Evolutionary conservation across 1,284 basidiomycete genomes (phyloP).

Genomic region (Ganoderma sp.): DNA sequence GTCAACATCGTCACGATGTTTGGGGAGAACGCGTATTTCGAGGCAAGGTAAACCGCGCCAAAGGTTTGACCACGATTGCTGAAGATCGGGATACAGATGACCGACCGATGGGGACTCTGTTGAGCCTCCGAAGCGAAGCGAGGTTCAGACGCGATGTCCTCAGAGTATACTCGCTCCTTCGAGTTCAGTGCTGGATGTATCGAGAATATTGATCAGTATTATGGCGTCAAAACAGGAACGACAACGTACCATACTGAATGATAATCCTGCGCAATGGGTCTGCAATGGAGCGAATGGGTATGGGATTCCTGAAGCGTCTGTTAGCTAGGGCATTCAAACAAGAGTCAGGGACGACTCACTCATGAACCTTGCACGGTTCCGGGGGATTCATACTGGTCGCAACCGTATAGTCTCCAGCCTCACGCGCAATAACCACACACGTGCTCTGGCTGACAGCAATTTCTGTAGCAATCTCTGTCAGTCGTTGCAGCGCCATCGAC

Average conservation of each 20-base stretch:
- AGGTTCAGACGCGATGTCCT: slow-evolving; percentile 65
- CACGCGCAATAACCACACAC: slow-evolving; percentile 69
- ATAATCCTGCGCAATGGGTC: slow-evolving; percentile 70
- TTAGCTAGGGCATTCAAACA: not conserved
- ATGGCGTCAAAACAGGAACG: not conserved
- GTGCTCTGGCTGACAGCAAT: slow-evolving; percentile 69
- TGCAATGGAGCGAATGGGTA: slow-evolving; percentile 58
- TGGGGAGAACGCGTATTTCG: slow-evolving; percentile 65
- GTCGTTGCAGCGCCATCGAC: slow-evolving; percentile 60
- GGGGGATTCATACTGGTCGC: slow-evolving; percentile 68
- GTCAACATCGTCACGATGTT: slow-evolving; percentile 67
- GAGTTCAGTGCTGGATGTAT: slow-evolving; percentile 60
- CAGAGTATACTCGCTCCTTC: slow-evolving; percentile 63
- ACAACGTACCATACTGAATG: slow-evolving; percentile 59
- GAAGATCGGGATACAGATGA: slow-evolving; percentile 72
- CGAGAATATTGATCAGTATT: not conserved
- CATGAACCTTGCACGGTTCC: slow-evolving; percentile 68
- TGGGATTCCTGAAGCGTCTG: slow-evolving; percentile 55
- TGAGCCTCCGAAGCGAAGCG: slow-evolving; percentile 70
- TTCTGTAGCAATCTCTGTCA: slow-evolving; percentile 74
- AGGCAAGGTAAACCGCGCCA: slow-evolving; percentile 56
- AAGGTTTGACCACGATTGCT: slow-evolving; percentile 73
- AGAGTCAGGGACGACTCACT: slow-evolving; percentile 47
- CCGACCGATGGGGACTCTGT: slow-evolving; percentile 61
- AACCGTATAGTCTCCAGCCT: slow-evolving; percentile 71